Evolutionary conservation across 495 filamentous ascomycete genomes (phyloP).

Genomic region (Entonaema liquescens): DNA sequence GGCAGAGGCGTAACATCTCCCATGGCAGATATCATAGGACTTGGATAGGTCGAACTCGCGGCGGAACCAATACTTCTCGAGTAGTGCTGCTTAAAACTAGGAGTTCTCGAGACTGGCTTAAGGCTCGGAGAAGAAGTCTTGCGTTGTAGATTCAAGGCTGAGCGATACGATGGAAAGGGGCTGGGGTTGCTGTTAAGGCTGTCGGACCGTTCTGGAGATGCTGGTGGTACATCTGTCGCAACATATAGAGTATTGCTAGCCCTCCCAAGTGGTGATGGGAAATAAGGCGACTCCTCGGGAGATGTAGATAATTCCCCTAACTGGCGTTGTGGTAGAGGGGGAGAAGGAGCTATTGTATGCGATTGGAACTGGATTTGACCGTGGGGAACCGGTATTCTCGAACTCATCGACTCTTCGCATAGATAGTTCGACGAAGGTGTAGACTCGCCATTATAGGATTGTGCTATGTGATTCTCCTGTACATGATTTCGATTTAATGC

Average conservation of each 20-base stretch:
- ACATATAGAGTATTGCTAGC: conserved; percentile 43
- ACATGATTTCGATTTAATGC: conserved; percentile 40
- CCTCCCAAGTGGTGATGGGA: conserved; percentile 30
- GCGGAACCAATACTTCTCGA: conserved; percentile 52
- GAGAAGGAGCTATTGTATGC: conserved; percentile 43
- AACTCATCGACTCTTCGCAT: conserved; percentile 36
- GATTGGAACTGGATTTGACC: conserved; percentile 41
- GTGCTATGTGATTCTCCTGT: conserved; percentile 28
- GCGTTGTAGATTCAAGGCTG: conserved; percentile 44
- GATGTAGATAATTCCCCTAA: conserved; percentile 25
- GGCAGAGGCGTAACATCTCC: conserved; percentile 91
- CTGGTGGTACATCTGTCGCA: conserved; percentile 48
- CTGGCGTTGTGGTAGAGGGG: conserved; percentile 32
- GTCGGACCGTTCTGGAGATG: conserved; percentile 36
- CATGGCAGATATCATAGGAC: conserved; percentile 81
- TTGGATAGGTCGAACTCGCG: conserved; percentile 55
- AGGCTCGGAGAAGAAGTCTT: conserved; percentile 55
- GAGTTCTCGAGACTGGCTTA: conserved; percentile 56
- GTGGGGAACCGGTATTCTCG: conserved; percentile 19
- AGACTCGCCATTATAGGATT: conserved; percentile 22
- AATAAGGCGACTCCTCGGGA: conserved; percentile 28
- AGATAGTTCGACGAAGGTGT: conserved; percentile 22
- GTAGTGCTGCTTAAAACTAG: conserved; percentile 55
- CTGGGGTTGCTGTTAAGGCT: conserved; percentile 41
- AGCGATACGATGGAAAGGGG: conserved; percentile 42